Percentiles rank a stretch among this genome's conserved stretches.
Evolutionary conservation across 2,329 filamentous ascomycete genomes (phyloP).

Genomic region (Phyllosticta citrichinensis): DNA sequence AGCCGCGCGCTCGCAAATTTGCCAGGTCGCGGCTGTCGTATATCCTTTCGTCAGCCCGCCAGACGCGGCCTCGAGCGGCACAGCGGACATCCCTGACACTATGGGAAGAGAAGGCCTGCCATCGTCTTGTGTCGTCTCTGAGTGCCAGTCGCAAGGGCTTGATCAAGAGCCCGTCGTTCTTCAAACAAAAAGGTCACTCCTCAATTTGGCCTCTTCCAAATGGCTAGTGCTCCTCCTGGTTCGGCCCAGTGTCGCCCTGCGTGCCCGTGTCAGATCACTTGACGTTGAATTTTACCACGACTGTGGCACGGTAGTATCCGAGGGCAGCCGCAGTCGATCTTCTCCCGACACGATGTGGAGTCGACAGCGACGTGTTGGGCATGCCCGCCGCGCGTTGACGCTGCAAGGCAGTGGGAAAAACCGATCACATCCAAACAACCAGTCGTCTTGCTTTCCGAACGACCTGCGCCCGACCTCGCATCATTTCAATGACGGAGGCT

Average conservation of each 20-base stretch:
- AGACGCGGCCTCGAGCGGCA: slow-evolving; percentile 1
- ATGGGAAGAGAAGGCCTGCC: background rate
- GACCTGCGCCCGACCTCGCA: background rate
- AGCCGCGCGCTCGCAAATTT: slow-evolving; percentile 11
- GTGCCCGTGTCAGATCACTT: background rate
- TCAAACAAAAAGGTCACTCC: background rate
- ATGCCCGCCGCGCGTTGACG: slow-evolving; percentile 5
- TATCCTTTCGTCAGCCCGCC: slow-evolving; percentile 12
- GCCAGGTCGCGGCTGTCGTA: slow-evolving; percentile 10
- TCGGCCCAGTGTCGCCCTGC: background rate
- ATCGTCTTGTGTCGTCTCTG: background rate
- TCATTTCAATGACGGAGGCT: background rate
- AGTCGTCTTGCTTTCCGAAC: background rate
- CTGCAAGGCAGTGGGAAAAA: background rate
- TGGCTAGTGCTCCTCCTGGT: background rate
- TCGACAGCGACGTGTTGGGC: slow-evolving; percentile 1
- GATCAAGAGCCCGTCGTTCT: background rate
- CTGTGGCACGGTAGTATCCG: slow-evolving; percentile 10
- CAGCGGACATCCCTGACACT: background rate
- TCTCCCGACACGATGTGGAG: slow-evolving; percentile 3
- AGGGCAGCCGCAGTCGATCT: slow-evolving; percentile 5
- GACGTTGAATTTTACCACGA: background rate
- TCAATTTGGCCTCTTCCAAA: background rate
- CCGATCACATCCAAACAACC: background rate
- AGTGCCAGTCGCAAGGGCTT: background rate